Evolutionary conservation across 345 rosid species (phyloP).

Genomic region (Salix caprea): DNA sequence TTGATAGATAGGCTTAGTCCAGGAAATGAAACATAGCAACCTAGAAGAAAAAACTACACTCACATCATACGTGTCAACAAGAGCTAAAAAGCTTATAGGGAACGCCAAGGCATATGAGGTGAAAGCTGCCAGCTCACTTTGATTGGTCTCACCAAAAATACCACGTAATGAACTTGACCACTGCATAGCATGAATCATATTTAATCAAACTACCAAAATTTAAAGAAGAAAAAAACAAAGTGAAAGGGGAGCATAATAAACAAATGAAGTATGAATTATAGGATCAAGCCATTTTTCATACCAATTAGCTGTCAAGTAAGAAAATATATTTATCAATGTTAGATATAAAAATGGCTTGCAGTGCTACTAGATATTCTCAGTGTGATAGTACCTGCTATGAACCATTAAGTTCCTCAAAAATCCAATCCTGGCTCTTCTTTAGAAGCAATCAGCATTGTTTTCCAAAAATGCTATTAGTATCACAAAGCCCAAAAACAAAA

Average conservation of each 20-base stretch:
- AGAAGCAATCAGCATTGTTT: not conserved
- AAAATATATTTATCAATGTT: not conserved
- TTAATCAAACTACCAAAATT: slow-evolving; percentile 2
- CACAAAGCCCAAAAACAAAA: not conserved
- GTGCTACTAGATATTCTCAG: not conserved
- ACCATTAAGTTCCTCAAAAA: not conserved
- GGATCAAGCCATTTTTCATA: not conserved
- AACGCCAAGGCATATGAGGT: slow-evolving; percentile 90
- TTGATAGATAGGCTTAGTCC: not conserved
- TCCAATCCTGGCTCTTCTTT: not conserved
- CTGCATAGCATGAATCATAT: slow-evolving; percentile 38
- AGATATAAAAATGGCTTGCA: not conserved
- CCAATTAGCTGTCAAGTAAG: not conserved
- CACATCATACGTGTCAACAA: slow-evolving; percentile 92
- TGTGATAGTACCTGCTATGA: not conserved
- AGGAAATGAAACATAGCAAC: not conserved
- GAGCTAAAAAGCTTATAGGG: slow-evolving; percentile 77
- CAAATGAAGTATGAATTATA: not conserved
- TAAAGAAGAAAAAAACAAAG: not conserved
- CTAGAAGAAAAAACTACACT: slow-evolving; percentile 27
- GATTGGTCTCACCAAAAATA: slow-evolving; percentile 75
- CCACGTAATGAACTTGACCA: slow-evolving; percentile 51
- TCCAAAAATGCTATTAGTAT: not conserved
- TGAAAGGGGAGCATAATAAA: not conserved
- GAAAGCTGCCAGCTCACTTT: slow-evolving; percentile 92